A percentile compares a stretch with the other conserved stretches of the same genome.
These are phyloP conservation scores for Reticulomyxa filosa DNA, from an alignment of 78 protist species.

Conservation along the genomic window DNA sequence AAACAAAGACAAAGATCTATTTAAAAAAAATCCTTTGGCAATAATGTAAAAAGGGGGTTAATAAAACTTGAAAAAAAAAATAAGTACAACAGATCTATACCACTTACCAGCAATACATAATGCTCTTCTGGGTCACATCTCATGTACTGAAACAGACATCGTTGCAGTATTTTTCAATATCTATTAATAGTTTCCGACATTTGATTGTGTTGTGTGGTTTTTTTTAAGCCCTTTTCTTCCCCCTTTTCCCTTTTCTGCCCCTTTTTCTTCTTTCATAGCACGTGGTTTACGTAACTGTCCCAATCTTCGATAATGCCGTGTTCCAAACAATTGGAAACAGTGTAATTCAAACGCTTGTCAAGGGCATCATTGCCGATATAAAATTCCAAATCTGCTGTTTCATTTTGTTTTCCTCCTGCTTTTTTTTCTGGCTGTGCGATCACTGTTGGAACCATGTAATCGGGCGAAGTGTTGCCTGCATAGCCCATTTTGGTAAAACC, in stretches of 20 bases:
- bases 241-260: no score
- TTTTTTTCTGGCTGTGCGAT: conserved; percentile 39
- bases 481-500: conserved; percentile 97
- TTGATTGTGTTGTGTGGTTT: no score
- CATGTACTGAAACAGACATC: conserved; percentile 80
- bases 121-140: conserved; percentile 96
- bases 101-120: conserved; percentile 45
- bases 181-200: no score
- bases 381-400: conserved; percentile 87
- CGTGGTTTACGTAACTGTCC: no score
- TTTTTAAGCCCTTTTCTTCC: no score
- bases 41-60: background rate
- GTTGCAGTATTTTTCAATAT: conserved; percentile 93
- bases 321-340: conserved; percentile 54
- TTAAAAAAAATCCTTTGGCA: background rate
- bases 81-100: background rate
- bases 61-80: background rate
- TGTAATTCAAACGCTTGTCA: conserved; percentile 22
- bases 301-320: conserved; percentile 86
- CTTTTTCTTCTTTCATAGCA: no score
- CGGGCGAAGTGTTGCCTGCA: conserved; percentile 84
- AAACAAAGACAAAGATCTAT: background rate
- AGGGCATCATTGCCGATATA: conserved; percentile 72
- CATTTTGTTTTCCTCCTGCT: conserved; percentile 4
- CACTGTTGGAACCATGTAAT: conserved; percentile 77